Conservation (phyloP, 192 early-diverging fungal genomes). For the Coemansia sp. region DNA sequence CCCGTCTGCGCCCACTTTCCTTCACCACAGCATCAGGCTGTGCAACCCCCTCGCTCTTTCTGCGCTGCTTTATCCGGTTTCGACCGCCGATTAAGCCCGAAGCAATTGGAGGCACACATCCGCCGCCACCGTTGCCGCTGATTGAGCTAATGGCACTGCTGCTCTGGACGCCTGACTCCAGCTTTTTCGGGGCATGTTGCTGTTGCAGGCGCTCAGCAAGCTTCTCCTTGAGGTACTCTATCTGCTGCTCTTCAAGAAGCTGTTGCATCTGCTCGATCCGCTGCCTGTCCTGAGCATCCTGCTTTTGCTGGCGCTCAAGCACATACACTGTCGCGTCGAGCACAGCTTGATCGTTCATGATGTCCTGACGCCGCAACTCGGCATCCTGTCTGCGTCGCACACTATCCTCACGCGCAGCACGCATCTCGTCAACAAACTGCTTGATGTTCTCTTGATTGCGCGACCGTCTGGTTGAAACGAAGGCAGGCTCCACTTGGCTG, state of each 20-base stretch:
- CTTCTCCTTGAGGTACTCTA: not conserved
- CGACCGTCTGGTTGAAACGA: constrained; percentile 13
- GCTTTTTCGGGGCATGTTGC: not conserved
- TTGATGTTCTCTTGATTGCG: constrained; percentile 44
- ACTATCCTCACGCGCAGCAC: constrained; percentile 28
- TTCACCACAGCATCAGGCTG: not conserved
- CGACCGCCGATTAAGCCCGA: not conserved
- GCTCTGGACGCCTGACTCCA: constrained; percentile 15
- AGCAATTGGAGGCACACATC: not conserved
- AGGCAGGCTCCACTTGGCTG: not conserved
- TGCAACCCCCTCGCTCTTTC: constrained; percentile 11
- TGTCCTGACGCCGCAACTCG: constrained; percentile 19
- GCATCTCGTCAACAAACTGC: constrained; percentile 41
- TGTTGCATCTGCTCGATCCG: constrained; percentile 11
- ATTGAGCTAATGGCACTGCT: not conserved
- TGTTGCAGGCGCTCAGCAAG: not conserved
- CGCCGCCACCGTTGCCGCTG: not conserved
- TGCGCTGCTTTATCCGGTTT: not conserved
- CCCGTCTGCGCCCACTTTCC: constrained; percentile 21
- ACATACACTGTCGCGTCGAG: constrained; percentile 44
- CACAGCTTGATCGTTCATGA: constrained; percentile 40
- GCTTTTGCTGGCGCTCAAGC: constrained; percentile 38
- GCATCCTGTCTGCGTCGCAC: constrained; percentile 24
- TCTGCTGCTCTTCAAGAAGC: constrained; percentile 3
- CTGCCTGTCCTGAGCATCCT: constrained; percentile 5